Percentiles rank a stretch among this genome's conserved stretches.
Evolutionary conservation across 202 grass and related monocot species (phyloP).

Genomic region (Elaeis oleifera): DNA sequence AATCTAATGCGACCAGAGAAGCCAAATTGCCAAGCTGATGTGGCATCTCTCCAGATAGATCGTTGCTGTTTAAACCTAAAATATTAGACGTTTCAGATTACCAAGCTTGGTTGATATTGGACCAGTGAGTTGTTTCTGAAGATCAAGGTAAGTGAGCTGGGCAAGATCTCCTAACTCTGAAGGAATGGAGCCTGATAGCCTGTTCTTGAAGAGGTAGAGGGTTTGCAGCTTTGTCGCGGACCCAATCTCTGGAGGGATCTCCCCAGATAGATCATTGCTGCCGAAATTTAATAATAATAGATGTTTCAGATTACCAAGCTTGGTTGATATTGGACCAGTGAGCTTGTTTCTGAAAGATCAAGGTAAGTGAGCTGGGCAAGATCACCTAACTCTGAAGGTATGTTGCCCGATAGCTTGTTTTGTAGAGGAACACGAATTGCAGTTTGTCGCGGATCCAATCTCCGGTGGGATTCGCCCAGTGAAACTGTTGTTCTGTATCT

Average conservation of each 20-base stretch:
- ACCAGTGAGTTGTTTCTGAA: conserved; percentile 50
- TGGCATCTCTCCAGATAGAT: conserved; percentile 50
- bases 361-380: conserved; percentile 3
- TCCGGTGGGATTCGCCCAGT: conserved; percentile 31
- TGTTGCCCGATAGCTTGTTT: conserved; percentile 40
- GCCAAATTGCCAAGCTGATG: background rate
- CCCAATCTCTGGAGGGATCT: conserved; percentile 6
- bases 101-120: conserved; percentile 26
- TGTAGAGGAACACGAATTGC: conserved; percentile 12
- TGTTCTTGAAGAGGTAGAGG: too few relatives aligned
- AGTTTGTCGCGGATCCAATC: conserved; percentile 38
- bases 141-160: conserved; percentile 34
- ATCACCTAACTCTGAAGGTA: conserved; percentile 41
- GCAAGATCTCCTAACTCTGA: conserved; percentile 12
- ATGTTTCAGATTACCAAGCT: too few relatives aligned
- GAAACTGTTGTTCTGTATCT: conserved; percentile 27
- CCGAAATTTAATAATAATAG: too few relatives aligned
- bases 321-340: conserved; percentile 26
- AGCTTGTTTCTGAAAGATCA: conserved; percentile 52
- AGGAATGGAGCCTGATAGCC: background rate
- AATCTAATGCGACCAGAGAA: too few relatives aligned
- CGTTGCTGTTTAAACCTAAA: conserved; percentile 59
- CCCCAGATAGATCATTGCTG: background rate
- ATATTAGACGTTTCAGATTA: conserved; percentile 26
- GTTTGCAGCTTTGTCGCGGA: too few relatives aligned